Evolutionary conservation across 176 grass and related monocot species (phyloP), one percentile per base, ranked within the genome.

Genomic region (Oryza glaberrima): DNA sequence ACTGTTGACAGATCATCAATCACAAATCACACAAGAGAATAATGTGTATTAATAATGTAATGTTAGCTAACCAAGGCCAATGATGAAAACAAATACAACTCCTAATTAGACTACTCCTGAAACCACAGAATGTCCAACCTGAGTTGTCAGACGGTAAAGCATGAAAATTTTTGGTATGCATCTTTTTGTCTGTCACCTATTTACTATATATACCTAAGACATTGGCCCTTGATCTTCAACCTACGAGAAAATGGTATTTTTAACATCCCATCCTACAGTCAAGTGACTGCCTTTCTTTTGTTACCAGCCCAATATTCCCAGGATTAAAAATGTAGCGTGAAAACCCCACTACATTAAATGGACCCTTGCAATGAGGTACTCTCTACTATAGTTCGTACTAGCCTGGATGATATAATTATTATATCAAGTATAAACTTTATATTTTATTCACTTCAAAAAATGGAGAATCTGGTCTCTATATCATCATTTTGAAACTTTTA

Each of bases 391-490:
- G 30, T 32, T 70, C 34, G 30, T 43, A 2, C 2, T 46, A 38
- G 11, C 35, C 66, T 70, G 23, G 45, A 72, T 69, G 46, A 69
- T 30, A 69, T 58, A 34, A 79, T 48, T 48, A 73, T 68, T 14
- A 82, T 48, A 73, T 68, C n/a, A 82, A 61, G 16, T 70, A 46
- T 67, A 47, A 48, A 79, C 10, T 38, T 36, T 52, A 9, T 54
- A 1, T 34, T 76, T 32, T 74, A 4, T 30, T 47, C 45, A 51
- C 47, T 22, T 69, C 28, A 22, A 35, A 54, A 17, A 68, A 7
- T 3, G 0, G 63, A 79, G 23, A 66, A 69, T 6, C 3, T 51
- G 28, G 17, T 56, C 66, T 38, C 7, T 23, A 0, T 47, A 11
- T 28, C 23, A 73, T 43, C 54, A 58, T 81, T 25, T 20, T 23